phyloP scores from a whole-genome alignment of 2,329 filamentous ascomycete genomes.

The Dothiorella sarmentorum region DNA sequence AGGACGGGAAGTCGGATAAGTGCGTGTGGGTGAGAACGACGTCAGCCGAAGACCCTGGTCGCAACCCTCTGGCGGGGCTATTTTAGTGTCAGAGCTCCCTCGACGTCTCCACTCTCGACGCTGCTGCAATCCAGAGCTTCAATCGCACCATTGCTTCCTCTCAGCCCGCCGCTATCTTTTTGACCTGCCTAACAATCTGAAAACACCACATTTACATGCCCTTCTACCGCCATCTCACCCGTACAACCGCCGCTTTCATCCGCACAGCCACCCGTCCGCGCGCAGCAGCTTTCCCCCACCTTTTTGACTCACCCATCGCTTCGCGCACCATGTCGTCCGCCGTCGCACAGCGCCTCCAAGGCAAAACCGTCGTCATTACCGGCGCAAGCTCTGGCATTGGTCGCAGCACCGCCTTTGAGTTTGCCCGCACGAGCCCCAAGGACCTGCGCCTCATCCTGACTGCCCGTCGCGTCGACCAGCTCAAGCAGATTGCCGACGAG shows the following conservation, averaged over 20 bases:
- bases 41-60: not conserved
- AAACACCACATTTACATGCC: not conserved
- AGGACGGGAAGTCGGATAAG: too few species aligned
- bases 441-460: conserved; percentile 82
- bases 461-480: conserved; percentile 75
- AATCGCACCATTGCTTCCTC: conserved; percentile 15
- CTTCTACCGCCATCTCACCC: conserved; percentile 20
- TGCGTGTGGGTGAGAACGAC: not conserved
- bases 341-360: conserved; percentile 77
- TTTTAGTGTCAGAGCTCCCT: conserved; percentile 7
- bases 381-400: conserved; percentile 94
- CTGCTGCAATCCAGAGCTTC: conserved; percentile 14
- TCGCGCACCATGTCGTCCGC: conserved; percentile 59
- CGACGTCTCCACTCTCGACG: conserved; percentile 8
- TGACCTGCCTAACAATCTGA: not conserved
- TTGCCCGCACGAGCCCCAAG: conserved; percentile 77
- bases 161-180: not conserved
- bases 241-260: conserved; percentile 22
- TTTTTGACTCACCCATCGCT: conserved; percentile 22
- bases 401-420: conserved; percentile 78
- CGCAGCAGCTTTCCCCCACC: not conserved
- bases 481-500: conserved; percentile 72
- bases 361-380: conserved; percentile 90
- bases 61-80: not conserved
- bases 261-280: not conserved